Conservation (phyloP, 371 early-diverging fungal species). For the Amoeboaphelidium protococcarum region DNA sequence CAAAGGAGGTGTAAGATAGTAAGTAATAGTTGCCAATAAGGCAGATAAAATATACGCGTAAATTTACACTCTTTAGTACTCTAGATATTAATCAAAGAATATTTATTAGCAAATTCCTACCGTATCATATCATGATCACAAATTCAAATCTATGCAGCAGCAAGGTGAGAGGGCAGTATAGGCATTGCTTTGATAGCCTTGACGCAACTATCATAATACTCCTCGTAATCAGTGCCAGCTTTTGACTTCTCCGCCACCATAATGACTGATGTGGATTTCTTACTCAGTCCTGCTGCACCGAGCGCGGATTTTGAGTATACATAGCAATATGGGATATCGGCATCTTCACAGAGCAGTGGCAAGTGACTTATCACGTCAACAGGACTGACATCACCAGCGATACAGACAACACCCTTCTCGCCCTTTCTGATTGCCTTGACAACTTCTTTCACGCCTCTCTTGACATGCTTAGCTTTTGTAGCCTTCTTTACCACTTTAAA, state of each 20-base stretch:
- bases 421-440: constrained; percentile 85
- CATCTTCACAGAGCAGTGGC: constrained; percentile 91
- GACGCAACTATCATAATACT: neutral
- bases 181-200: neutral
- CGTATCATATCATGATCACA: too few relatives aligned
- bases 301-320: constrained; percentile 79
- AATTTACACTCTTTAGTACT: too few relatives aligned
- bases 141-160: too few relatives aligned
- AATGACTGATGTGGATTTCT: constrained; percentile 73
- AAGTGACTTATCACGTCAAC: constrained; percentile 92
- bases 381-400: constrained; percentile 91
- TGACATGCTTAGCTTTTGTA: constrained; percentile 61
- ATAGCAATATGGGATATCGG: constrained; percentile 78
- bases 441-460: constrained; percentile 92
- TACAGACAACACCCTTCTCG: constrained; percentile 70
- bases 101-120: too few relatives aligned
- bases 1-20: too few relatives aligned
- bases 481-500: constrained; percentile 77
- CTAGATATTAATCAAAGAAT: too few relatives aligned
- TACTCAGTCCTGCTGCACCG: constrained; percentile 65
- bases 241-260: constrained; percentile 23
- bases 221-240: neutral
- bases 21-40: too few relatives aligned
- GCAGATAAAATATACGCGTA: too few relatives aligned
- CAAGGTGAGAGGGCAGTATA: too few relatives aligned